These are phyloP conservation scores for Massarina eburnea DNA, from an alignment of 2,329 filamentous ascomycete species.

Conservation along the genomic window DNA sequence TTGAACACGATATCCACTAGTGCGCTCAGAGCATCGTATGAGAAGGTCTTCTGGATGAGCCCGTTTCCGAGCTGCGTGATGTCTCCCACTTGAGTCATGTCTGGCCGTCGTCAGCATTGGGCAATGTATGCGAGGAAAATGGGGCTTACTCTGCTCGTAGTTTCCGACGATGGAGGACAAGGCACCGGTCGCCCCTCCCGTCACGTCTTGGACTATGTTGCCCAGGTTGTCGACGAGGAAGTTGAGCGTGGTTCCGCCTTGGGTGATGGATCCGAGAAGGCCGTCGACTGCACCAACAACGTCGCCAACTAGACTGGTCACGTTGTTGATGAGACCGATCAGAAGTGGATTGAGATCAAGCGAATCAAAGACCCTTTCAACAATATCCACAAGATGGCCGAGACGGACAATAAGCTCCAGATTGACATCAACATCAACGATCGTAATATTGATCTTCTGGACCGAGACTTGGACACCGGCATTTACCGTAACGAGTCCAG, in stretches of 20 bases:
- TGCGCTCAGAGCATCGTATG: conserved; percentile 53
- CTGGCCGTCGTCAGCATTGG: conserved; percentile 26
- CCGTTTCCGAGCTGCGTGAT: conserved; percentile 41
- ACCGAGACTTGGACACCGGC: conserved; percentile 52
- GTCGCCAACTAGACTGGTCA: conserved; percentile 54
- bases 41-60: conserved; percentile 55
- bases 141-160: conserved; percentile 44
- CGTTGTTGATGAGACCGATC: conserved; percentile 58
- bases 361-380: conserved; percentile 61
- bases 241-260: conserved; percentile 56
- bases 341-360: conserved; percentile 64
- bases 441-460: conserved; percentile 61
- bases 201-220: conserved; percentile 64
- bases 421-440: conserved; percentile 60
- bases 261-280: conserved; percentile 60
- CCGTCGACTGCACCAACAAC: conserved; percentile 62
- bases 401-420: conserved; percentile 62
- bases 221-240: conserved; percentile 64
- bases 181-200: conserved; percentile 47
- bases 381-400: conserved; percentile 62
- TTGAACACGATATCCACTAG: conserved; percentile 61
- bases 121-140: background rate
- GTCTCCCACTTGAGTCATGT: conserved; percentile 59
- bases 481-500: conserved; percentile 57
- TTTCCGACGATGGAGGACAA: conserved; percentile 60